Evolutionary conservation across 2,329 filamentous ascomycete genomes (phyloP), one percentile per base, ranked within the genome.

Genomic region (Decorospora gaudefroyi): DNA sequence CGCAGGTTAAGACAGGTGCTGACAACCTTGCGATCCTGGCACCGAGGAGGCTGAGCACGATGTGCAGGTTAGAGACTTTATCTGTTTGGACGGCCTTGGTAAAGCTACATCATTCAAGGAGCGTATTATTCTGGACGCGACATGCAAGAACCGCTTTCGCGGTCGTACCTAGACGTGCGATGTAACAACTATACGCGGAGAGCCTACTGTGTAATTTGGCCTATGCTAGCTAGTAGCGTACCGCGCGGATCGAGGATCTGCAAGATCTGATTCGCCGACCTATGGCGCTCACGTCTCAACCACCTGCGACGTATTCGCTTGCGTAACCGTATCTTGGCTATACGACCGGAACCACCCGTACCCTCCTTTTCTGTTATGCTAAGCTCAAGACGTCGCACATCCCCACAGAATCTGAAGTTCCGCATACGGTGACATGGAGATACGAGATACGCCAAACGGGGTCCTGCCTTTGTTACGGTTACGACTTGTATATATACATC

Each of bases 401-500:
- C 7, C 28, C 40, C 19, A 38, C 21, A 27, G 26, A 15, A 31
- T 36, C 16, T 11, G 19, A 23, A 6, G 28, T 23, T 33, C 13
- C 29, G 15, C 4, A 23, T 44, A 38, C 16, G 22, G 29, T 5
- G n/a, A 10, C n/a, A 17, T 41, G 29, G 13, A 27, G 11, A 32
- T 42, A 42, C 30, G 38, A 18, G 22, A 34, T 42, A 35, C 23
- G 38, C 16, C 27, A 28, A 25, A 12, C 11, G 23, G 12, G 12
- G 23, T 21, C 16, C 8, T 32, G 23, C 31, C 15, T 26, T 21
- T 8, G 3, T 6, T 5, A 19, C 17, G 7, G 8, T 12, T 5
- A 11, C 13, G n/a, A 25, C 10, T 34, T 12, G 8, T 23, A 35
- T 29, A 42, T 31, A 35, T 42, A 42, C 34, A n/a, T n/a, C n/a